Conservation (phyloP, 2,329 filamentous ascomycete genomes). For the Colletotrichum noveboracense region DNA sequence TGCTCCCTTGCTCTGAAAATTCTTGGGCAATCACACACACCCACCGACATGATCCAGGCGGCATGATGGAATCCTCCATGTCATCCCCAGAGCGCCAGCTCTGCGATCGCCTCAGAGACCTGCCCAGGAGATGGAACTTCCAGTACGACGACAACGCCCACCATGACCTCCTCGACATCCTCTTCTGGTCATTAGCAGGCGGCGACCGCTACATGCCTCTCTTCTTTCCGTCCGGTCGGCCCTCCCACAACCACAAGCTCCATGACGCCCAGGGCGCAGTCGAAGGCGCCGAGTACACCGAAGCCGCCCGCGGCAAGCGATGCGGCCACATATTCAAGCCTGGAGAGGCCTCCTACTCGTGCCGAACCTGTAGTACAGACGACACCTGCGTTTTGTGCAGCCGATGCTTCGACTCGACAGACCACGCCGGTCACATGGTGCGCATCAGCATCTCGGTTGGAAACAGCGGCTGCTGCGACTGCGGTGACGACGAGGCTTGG, state of each 20-base stretch:
- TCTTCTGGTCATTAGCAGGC: conserved; percentile 87
- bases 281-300: conserved; percentile 93
- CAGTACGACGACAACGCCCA: conserved; percentile 77
- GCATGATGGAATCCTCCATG: conserved; percentile 57
- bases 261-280: conserved; percentile 89
- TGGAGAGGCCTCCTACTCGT: conserved; percentile 92
- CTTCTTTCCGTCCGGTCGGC: conserved; percentile 81
- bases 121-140: conserved; percentile 76
- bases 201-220: conserved; percentile 76
- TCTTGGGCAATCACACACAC: background rate
- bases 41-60: conserved; percentile 6
- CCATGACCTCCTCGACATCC: conserved; percentile 73
- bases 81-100: conserved; percentile 80
- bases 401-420: conserved; percentile 92
- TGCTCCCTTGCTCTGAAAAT: background rate
- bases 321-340: conserved; percentile 97
- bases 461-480: conserved; percentile 96
- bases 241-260: conserved; percentile 73
- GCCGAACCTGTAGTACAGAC: conserved; percentile 91
- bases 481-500: conserved; percentile 96
- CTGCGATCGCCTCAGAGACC: conserved; percentile 79
- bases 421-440: conserved; percentile 92
- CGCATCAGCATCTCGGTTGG: conserved; percentile 86
- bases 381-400: conserved; percentile 96
- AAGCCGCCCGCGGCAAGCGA: conserved; percentile 87